These are phyloP conservation scores for Hysterium pulicare DNA, from an alignment of 2,329 filamentous ascomycete species.

Conservation along the genomic window DNA sequence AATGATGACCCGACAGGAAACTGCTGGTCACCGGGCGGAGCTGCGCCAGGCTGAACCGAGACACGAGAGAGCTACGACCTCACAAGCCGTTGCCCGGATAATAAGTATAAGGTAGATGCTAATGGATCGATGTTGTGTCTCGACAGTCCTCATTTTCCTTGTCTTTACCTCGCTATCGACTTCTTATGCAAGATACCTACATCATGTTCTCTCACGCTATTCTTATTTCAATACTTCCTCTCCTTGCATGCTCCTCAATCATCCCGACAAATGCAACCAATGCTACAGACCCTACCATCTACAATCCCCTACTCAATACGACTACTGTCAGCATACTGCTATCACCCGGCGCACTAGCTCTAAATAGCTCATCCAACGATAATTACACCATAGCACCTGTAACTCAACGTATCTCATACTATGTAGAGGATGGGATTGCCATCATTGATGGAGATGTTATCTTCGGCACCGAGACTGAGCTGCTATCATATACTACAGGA, in stretches of 20 bases:
- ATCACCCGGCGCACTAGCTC: background rate
- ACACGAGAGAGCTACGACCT: too few relatives aligned
- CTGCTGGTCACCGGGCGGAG: too few relatives aligned
- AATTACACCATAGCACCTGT: background rate
- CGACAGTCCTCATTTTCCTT: background rate
- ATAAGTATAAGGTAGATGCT: background rate
- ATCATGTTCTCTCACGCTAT: background rate
- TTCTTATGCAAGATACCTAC: background rate
- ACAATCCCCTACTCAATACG: background rate
- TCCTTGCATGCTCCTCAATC: too few relatives aligned
- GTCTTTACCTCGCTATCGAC: background rate
- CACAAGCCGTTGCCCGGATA: background rate
- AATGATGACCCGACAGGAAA: too few relatives aligned
- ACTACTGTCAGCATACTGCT: constrained; percentile 1
- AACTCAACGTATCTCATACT: constrained; percentile 6
- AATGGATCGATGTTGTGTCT: too few relatives aligned
- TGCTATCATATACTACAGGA: background rate
- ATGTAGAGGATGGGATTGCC: constrained; percentile 7
- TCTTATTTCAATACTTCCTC: background rate
- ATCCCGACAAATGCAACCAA: background rate
- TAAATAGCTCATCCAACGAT: background rate
- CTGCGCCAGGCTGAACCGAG: too few relatives aligned
- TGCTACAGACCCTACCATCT: background rate
- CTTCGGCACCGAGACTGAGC: constrained; percentile 5
- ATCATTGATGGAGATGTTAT: constrained; percentile 11